phyloP scores from a whole-genome alignment of 768 basidiomycete genomes.

The Xanthoconium purpureum region DNA sequence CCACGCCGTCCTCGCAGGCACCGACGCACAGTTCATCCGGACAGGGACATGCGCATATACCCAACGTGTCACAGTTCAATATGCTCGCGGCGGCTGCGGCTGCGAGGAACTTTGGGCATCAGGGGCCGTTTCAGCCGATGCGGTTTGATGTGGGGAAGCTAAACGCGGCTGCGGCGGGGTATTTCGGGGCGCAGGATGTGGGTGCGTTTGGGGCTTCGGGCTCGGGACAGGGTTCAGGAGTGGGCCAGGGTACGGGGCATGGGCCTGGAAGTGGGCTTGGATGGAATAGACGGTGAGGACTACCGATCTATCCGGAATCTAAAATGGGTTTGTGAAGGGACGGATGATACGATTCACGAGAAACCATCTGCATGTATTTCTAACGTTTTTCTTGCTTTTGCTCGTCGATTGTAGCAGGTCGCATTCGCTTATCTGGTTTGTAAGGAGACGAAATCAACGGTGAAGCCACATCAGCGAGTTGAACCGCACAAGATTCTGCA shows the following conservation, averaged over 20 bases:
- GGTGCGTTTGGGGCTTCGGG: constrained; percentile 10
- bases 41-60: neutral
- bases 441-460: too few relatives aligned
- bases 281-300: constrained; percentile 14
- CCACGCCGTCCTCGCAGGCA: constrained; percentile 2
- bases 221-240: constrained; percentile 1
- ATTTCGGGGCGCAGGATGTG: constrained; percentile 21
- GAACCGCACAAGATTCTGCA: too few relatives aligned
- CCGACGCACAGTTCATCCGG: neutral
- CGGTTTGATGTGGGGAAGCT: constrained; percentile 11
- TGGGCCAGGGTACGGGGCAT: neutral
- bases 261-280: neutral
- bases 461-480: too few relatives aligned
- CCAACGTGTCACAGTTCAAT: constrained; percentile 26
- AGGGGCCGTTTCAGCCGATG: constrained; percentile 23
- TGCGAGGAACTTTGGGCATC: constrained; percentile 23
- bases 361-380: constrained; percentile 4
- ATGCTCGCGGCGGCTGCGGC: constrained; percentile 26
- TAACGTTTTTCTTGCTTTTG: neutral
- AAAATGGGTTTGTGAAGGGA: too few relatives aligned
- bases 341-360: neutral
- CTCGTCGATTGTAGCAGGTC: neutral
- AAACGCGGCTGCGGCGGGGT: constrained; percentile 17
- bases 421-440: neutral
- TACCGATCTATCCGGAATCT: neutral